Evolutionary conservation across 305 asterid species (phyloP).

Genomic region (Fraxinus nigra): DNA sequence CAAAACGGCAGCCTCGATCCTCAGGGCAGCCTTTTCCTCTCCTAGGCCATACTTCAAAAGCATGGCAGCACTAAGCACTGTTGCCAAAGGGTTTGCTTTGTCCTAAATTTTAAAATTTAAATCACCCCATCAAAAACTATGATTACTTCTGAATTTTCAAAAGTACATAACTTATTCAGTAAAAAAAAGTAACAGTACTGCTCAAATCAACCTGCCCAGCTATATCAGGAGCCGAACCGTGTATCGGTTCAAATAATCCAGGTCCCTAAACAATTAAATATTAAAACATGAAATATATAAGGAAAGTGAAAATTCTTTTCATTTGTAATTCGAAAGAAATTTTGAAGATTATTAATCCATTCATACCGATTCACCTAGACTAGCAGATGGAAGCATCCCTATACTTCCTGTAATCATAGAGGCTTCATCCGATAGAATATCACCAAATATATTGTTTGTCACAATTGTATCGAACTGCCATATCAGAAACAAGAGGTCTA

Average conservation of each 20-base stretch:
- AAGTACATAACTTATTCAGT: background rate
- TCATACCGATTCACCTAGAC: slow-evolving; percentile 81
- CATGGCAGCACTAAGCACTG: slow-evolving; percentile 94
- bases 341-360: background rate
- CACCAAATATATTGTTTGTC: slow-evolving; percentile 94
- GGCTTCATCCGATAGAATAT: slow-evolving; percentile 95
- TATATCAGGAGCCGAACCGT: slow-evolving; percentile 98
- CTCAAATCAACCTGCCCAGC: slow-evolving; percentile 85
- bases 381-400: slow-evolving; percentile 99
- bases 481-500: slow-evolving; percentile 15
- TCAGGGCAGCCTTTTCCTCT: slow-evolving; percentile 87
- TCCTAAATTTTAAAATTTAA: slow-evolving; percentile 43
- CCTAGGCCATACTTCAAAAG: slow-evolving; percentile 86
- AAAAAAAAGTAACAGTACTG: background rate
- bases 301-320: background rate
- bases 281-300: background rate
- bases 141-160: background rate
- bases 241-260: slow-evolving; percentile 91
- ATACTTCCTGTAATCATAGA: slow-evolving; percentile 98
- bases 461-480: slow-evolving; percentile 95
- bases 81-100: slow-evolving; percentile 93
- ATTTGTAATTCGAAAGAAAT: background rate
- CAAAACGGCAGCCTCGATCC: slow-evolving; percentile 83
- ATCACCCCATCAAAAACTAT: background rate
- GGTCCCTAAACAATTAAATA: slow-evolving; percentile 62